Base-by-base conservation (phyloP, 371 early-diverging fungal species). In the Basidiobolus meristosporus region DNA sequence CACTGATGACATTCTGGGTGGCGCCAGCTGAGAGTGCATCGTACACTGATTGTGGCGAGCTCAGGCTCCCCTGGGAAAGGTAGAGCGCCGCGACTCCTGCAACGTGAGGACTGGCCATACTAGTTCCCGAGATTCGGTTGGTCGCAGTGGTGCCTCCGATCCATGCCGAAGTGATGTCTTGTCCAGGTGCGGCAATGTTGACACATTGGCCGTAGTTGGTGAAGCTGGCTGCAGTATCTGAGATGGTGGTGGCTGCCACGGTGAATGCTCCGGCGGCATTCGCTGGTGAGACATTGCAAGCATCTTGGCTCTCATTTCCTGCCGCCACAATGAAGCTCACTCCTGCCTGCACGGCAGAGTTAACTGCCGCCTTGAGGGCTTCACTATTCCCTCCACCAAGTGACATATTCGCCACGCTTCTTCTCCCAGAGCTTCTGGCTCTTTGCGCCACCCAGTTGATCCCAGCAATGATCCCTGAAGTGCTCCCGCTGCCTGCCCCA, bases 81-180 rank as follows among this genome's bases (percentile, higher is more conserved):
- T n/a, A n/a, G n/a, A n/a, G n/a, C n/a, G n/a, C n/a, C n/a, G n/a
- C n/a, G n/a, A n/a, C n/a, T n/a, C n/a, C n/a, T n/a, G n/a, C n/a
- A n/a, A n/a, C n/a, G n/a, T n/a, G n/a, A n/a, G n/a, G n/a, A n/a
- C n/a, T n/a, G n/a, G n/a, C n/a, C n/a, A n/a, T n/a, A 9, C 74
- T 74, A n/a, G 87, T 82, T 42, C 88, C 88, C n/a, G 77, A 74
- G 48, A 77, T 59, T 23, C 57, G 60, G 38, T 52, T 50, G 23
- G 51, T 61, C 3, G 62, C 60, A 9, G 44, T 40, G 39, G 26
- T n/a, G 3, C 36, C 16, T 9, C 17, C 36, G 4, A 4, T 36
- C 16, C 9, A 36, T 19, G 21, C 11, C 10, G 36, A 36, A 2
- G 17, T 7, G 10, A 36, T 36, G 21, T 36, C 36, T 16, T 9